Evolutionary conservation across 2,329 filamentous ascomycete genomes (phyloP).

Genomic region (Diaporthe capsici): DNA sequence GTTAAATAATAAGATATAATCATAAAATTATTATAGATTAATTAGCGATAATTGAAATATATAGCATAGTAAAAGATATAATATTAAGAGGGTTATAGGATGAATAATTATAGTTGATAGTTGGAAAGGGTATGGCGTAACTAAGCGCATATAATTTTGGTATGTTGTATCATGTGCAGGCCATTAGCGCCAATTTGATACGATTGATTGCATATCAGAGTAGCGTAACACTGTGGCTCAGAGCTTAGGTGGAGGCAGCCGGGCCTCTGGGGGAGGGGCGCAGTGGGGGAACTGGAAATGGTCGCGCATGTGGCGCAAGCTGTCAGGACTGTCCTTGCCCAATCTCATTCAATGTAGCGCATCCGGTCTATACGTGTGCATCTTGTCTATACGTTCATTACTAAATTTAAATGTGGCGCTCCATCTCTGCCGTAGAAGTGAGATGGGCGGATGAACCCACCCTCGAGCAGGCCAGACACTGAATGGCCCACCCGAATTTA

Average conservation of each 20-base stretch:
- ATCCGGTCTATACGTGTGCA: background rate
- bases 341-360: background rate
- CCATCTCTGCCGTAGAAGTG: background rate
- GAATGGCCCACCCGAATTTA: background rate
- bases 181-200: no score
- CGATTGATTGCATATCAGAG: no score
- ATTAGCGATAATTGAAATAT: no score
- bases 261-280: background rate
- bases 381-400: background rate
- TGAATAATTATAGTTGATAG: no score
- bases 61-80: no score
- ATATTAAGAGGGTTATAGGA: no score
- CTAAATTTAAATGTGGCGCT: slow-evolving; percentile 18
- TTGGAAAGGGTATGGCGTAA: no score
- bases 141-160: no score
- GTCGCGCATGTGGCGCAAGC: slow-evolving; percentile 17
- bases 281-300: background rate
- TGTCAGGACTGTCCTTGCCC: background rate
- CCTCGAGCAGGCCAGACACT: background rate
- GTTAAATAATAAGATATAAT: no score
- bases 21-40: no score
- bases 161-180: no score
- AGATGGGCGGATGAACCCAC: background rate
- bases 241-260: slow-evolving; percentile 33
- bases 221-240: slow-evolving; percentile 27